Evolutionary conservation across 108 stramenopile species (phyloP).

Genomic region (Aureococcus anophagefferens): DNA sequence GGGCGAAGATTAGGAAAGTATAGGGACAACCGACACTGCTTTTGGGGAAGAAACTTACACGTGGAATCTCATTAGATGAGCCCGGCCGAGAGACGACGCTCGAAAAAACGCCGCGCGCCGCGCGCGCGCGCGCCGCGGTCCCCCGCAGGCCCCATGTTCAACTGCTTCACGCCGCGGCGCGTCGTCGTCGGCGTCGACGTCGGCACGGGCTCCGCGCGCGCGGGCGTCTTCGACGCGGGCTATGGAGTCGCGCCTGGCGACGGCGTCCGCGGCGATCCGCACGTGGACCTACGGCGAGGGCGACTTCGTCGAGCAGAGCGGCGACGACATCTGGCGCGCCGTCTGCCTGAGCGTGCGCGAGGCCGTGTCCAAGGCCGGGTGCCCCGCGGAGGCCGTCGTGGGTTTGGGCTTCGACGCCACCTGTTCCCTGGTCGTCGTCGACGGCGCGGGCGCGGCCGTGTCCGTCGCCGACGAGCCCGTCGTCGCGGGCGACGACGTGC

Average conservation of each 20-base stretch:
- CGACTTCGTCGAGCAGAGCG: slow-evolving; percentile 20
- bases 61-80: too few relatives aligned
- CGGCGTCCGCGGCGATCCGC: not conserved
- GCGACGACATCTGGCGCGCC: slow-evolving; percentile 18
- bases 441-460: slow-evolving; percentile 2
- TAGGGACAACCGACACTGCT: too few relatives aligned
- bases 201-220: slow-evolving; percentile 17
- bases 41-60: too few relatives aligned
- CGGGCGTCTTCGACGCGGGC: slow-evolving; percentile 1
- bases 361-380: not conserved
- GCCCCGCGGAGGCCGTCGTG: not conserved
- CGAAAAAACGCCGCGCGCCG: too few relatives aligned
- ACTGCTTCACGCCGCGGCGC: not conserved
- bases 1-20: too few relatives aligned
- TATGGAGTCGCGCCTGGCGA: slow-evolving; percentile 4
- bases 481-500: not conserved
- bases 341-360: slow-evolving; percentile 8
- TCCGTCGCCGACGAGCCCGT: not conserved
- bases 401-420: slow-evolving; percentile 19
- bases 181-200: slow-evolving; percentile 18
- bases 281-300: not conserved
- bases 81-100: too few relatives aligned
- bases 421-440: slow-evolving; percentile 21
- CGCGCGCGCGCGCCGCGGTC: too few relatives aligned
- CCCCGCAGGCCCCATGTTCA: too few relatives aligned